A percentile compares a stretch with the other conserved stretches of the same genome.
Evolutionary conservation across 176 grass and related monocot species (phyloP).

Genomic region (Aegilops tauschii): DNA sequence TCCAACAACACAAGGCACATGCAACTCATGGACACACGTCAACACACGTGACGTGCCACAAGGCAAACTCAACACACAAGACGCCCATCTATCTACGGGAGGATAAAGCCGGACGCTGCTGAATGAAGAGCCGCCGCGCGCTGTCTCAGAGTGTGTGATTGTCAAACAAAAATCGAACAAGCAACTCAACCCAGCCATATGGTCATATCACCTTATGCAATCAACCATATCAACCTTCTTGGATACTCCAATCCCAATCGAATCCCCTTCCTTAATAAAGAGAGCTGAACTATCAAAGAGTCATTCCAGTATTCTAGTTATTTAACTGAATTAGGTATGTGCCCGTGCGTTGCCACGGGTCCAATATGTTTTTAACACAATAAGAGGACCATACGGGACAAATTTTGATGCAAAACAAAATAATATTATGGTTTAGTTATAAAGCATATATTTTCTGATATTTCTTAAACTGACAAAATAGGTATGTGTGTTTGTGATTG

Average conservation of each 20-base stretch:
- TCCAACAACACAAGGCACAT: background rate
- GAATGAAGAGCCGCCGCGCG: background rate
- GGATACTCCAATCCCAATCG: background rate
- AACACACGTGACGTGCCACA: background rate
- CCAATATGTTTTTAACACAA: too few relatives aligned
- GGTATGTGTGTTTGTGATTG: too few relatives aligned
- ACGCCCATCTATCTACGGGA: background rate
- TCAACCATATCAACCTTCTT: background rate
- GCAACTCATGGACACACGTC: background rate
- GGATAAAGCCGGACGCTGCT: background rate
- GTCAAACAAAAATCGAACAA: background rate
- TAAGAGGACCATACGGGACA: too few relatives aligned
- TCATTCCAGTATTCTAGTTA: background rate
- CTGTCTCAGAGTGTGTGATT: background rate
- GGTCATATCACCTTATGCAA: background rate
- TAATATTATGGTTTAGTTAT: too few relatives aligned
- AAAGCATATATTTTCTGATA: too few relatives aligned
- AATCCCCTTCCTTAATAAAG: background rate
- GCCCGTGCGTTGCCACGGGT: too few relatives aligned
- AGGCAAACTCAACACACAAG: background rate
- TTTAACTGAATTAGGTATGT: too few relatives aligned
- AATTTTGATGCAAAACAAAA: too few relatives aligned
- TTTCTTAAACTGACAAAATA: too few relatives aligned
- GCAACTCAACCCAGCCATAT: background rate
- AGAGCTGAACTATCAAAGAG: background rate